Evolutionary conservation across 148 eudicot species (phyloP).

Genomic region (Rhododendron mucronatum): DNA sequence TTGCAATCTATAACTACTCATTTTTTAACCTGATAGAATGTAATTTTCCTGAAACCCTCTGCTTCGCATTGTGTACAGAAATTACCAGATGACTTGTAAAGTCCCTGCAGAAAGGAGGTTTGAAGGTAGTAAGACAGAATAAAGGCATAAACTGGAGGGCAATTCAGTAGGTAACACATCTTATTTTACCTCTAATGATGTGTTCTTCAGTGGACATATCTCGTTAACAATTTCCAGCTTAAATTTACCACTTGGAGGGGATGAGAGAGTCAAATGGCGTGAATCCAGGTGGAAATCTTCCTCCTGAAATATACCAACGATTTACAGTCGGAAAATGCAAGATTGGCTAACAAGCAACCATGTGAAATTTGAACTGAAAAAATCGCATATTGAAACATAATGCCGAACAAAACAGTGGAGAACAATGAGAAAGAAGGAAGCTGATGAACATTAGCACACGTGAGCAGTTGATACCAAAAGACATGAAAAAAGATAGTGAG

Average conservation of each 20-base stretch:
- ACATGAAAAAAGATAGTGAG: neutral
- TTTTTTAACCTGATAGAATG: conserved; percentile 74
- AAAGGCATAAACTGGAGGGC: conserved; percentile 5
- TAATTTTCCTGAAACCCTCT: conserved; percentile 96
- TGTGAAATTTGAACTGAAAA: conserved; percentile 3
- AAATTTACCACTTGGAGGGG: conserved; percentile 75
- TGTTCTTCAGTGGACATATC: conserved; percentile 85
- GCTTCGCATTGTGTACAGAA: conserved; percentile 99
- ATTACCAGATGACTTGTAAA: conserved; percentile 84
- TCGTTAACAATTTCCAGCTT: conserved; percentile 74
- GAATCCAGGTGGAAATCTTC: conserved; percentile 66
- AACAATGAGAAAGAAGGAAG: neutral
- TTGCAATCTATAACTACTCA: neutral
- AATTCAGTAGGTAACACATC: neutral
- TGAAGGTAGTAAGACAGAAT: neutral
- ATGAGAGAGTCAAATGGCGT: conserved; percentile 64
- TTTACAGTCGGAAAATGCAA: neutral
- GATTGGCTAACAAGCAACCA: neutral
- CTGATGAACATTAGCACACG: neutral
- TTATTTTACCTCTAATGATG: conserved; percentile 74
- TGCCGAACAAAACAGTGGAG: neutral
- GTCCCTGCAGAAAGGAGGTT: conserved; percentile 50
- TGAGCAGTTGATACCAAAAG: neutral
- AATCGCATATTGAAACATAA: neutral
- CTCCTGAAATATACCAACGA: conserved; percentile 41